Conservation (phyloP, 1,284 basidiomycete species). For the Ustilago xerochloae region DNA sequence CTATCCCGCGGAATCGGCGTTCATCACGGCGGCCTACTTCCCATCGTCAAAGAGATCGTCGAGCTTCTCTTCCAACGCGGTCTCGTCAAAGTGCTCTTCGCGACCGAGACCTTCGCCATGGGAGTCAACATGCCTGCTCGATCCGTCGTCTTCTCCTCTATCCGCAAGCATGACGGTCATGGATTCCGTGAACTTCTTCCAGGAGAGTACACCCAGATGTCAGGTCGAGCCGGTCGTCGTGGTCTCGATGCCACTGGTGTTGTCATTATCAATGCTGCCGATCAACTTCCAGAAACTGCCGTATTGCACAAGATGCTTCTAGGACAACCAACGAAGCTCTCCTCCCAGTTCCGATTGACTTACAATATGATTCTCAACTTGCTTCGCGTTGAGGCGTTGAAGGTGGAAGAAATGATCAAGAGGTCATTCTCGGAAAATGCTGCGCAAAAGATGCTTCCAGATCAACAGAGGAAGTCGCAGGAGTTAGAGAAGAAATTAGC, state of each 20-base stretch:
- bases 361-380: constrained; percentile 99
- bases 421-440: constrained; percentile 98
- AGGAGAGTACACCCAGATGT: constrained; percentile 93
- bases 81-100: constrained; percentile 95
- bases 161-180: constrained; percentile 93
- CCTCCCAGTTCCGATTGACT: constrained; percentile 95
- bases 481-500: constrained; percentile 77
- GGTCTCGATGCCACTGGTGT: constrained; percentile 95
- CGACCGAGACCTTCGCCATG: constrained; percentile 99
- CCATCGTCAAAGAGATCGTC: constrained; percentile 92
- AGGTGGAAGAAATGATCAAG: constrained; percentile 99
- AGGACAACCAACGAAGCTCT: constrained; percentile 88
- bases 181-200: constrained; percentile 80
- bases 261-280: constrained; percentile 83
- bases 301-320: constrained; percentile 83
- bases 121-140: constrained; percentile 97
- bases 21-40: constrained; percentile 95
- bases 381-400: constrained; percentile 91
- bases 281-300: constrained; percentile 80
- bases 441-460: constrained; percentile 88
- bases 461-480: constrained; percentile 87
- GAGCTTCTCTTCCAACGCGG: constrained; percentile 96
- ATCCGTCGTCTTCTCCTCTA: constrained; percentile 94
- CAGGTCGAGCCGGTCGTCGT: constrained; percentile 93
- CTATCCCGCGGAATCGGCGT: constrained; percentile 93